Evolutionary conservation across 164 flowering plant genomes (phyloP).

Genomic region (Vitis riparia): DNA sequence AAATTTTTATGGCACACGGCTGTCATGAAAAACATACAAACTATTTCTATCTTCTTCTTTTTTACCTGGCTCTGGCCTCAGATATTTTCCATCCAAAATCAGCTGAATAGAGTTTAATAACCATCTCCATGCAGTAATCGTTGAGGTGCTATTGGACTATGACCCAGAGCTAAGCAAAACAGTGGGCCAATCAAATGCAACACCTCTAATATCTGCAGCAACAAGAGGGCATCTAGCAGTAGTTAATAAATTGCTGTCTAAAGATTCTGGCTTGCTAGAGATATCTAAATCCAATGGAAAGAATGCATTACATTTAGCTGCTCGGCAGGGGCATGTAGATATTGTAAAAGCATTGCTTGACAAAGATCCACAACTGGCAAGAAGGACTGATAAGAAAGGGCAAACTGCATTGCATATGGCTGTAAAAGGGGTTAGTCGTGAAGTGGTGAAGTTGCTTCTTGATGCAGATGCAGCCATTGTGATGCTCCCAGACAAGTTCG

Average conservation of each 20-base stretch:
- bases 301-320: conserved; percentile 64
- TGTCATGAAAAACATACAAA: too few relatives aligned
- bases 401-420: conserved; percentile 74
- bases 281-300: conserved; percentile 60
- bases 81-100: background rate
- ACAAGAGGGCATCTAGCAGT: conserved; percentile 55
- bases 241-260: conserved; percentile 48
- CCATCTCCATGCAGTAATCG: conserved; percentile 46
- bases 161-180: conserved; percentile 55
- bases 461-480: conserved; percentile 55
- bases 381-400: conserved; percentile 63
- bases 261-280: conserved; percentile 47
- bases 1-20: too few relatives aligned
- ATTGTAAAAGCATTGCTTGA: conserved; percentile 51
- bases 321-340: conserved; percentile 64
- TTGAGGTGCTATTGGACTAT: conserved; percentile 55
- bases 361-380: conserved; percentile 53
- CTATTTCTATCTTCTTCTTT: too few relatives aligned
- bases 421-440: conserved; percentile 54
- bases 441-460: conserved; percentile 52
- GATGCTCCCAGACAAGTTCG: conserved; percentile 62
- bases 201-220: conserved; percentile 68
- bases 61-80: too few relatives aligned
- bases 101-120: conserved; percentile 7
- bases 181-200: conserved; percentile 52